phyloP scores from a whole-genome alignment of 257 asterid species.

The Haberlea rhodopensis region DNA sequence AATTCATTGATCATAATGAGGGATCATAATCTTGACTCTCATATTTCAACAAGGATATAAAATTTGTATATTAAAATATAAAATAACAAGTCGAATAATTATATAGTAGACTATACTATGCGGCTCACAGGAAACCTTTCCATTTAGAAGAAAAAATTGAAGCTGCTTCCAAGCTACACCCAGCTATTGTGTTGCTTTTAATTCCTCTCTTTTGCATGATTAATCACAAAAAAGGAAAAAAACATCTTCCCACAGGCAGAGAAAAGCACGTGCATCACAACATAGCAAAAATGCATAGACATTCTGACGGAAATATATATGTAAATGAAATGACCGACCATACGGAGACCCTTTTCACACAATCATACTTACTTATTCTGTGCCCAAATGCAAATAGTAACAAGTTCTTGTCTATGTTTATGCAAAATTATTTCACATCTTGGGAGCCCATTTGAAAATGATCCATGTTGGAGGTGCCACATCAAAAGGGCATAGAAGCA shows the following conservation, averaged over 20 bases:
- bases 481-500: too few species aligned
- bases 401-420: not conserved
- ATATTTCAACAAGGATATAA: slow-evolving; percentile 10
- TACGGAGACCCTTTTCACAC: not conserved
- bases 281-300: slow-evolving; percentile 12
- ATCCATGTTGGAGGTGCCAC: slow-evolving; percentile 8
- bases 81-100: not conserved
- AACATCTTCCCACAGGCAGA: not conserved
- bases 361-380: slow-evolving; percentile 3
- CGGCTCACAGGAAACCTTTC: not conserved
- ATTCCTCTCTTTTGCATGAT: not conserved
- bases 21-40: slow-evolving; percentile 13
- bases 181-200: not conserved
- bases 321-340: slow-evolving; percentile 18
- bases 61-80: not conserved
- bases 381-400: slow-evolving; percentile 2
- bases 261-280: not conserved
- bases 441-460: slow-evolving; percentile 12
- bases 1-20: slow-evolving; percentile 14
- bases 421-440: slow-evolving; percentile 3
- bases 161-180: slow-evolving; percentile 17
- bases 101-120: slow-evolving; percentile 7
- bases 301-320: slow-evolving; percentile 10
- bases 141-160: slow-evolving; percentile 11
- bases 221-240: too few species aligned